phyloP scores from a whole-genome alignment of 2,329 filamentous ascomycete species.

The Alternaria ventricosa region DNA sequence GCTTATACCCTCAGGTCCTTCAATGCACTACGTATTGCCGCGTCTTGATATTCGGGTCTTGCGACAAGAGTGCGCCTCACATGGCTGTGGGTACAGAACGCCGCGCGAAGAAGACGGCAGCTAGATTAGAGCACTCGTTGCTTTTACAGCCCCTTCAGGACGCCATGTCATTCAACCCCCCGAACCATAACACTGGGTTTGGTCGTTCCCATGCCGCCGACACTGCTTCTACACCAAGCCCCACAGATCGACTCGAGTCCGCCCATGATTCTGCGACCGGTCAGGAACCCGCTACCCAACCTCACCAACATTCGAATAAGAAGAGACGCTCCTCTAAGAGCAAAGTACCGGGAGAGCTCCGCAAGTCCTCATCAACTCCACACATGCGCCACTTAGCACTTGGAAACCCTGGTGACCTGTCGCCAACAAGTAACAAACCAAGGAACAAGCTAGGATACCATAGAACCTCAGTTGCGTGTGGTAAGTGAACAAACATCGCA shows the following conservation, averaged over 20 bases:
- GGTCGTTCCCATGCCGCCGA: conserved; percentile 31
- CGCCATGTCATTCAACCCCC: conserved; percentile 47
- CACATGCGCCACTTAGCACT: conserved; percentile 53
- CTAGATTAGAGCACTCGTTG: conserved; percentile 41
- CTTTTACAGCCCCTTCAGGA: conserved; percentile 39
- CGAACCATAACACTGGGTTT: conserved; percentile 36
- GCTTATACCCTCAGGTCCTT: conserved; percentile 37
- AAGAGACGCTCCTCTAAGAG: conserved; percentile 49
- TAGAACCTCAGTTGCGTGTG: conserved; percentile 91
- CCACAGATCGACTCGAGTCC: conserved; percentile 29
- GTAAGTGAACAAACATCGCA: conserved; percentile 65
- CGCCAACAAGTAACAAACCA: conserved; percentile 67
- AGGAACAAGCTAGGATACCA: conserved; percentile 96
- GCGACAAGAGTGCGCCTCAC: conserved; percentile 40
- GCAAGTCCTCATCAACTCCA: conserved; percentile 56
- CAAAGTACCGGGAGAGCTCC: conserved; percentile 49
- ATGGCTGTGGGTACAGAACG: conserved; percentile 49
- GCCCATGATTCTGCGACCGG: conserved; percentile 24
- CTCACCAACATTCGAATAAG: conserved; percentile 39
- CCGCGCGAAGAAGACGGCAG: conserved; percentile 44
- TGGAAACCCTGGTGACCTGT: conserved; percentile 50
- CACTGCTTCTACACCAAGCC: conserved; percentile 27
- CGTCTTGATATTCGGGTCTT: conserved; percentile 32
- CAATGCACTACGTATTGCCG: conserved; percentile 38
- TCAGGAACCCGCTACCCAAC: conserved; percentile 23